Evolutionary conservation across 192 early-diverging fungal genomes (phyloP).

Genomic region (Kickxella alabastrina): DNA sequence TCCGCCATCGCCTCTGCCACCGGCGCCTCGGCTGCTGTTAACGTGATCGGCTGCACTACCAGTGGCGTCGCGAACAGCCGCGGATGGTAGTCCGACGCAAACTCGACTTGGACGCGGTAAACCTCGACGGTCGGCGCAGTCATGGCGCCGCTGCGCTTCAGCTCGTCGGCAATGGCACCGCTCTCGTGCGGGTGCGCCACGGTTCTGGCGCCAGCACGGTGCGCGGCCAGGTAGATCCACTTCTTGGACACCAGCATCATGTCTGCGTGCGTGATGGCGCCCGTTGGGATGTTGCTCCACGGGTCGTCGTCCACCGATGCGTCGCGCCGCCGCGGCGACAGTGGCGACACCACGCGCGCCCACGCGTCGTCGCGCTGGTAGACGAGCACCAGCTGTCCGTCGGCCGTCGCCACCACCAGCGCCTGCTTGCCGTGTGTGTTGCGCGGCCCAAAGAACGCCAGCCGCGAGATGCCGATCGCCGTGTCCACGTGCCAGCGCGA

Average conservation of each 20-base stretch:
- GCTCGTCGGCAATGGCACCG: slow-evolving; percentile 25
- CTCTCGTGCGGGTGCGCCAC: slow-evolving; percentile 42
- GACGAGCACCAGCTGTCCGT: slow-evolving; percentile 43
- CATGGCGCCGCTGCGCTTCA: slow-evolving; percentile 24
- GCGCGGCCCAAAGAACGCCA: slow-evolving; percentile 51
- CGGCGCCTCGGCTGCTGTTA: no score
- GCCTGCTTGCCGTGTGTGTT: slow-evolving; percentile 51
- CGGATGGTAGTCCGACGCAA: slow-evolving; percentile 50
- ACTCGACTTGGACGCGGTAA: slow-evolving; percentile 49
- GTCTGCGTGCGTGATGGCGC: slow-evolving; percentile 47
- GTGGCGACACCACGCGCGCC: slow-evolving; percentile 36
- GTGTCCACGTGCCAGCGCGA: slow-evolving; percentile 36
- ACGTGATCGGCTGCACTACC: slow-evolving; percentile 38
- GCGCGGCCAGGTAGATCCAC: slow-evolving; percentile 45
- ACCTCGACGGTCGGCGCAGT: slow-evolving; percentile 43
- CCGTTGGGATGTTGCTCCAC: slow-evolving; percentile 46
- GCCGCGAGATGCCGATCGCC: slow-evolving; percentile 26
- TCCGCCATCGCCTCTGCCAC: slow-evolving; percentile 11
- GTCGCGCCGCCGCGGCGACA: slow-evolving; percentile 29
- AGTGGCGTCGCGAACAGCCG: slow-evolving; percentile 49
- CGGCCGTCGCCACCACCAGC: slow-evolving; percentile 43
- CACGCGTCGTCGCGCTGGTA: slow-evolving; percentile 50
- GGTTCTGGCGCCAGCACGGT: slow-evolving; percentile 36
- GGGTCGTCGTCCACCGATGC: slow-evolving; percentile 19
- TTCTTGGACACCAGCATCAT: slow-evolving; percentile 53